Evolutionary conservation across 352 stramenopile species (phyloP).

Genomic region (Phytophthora gonapodyides): DNA sequence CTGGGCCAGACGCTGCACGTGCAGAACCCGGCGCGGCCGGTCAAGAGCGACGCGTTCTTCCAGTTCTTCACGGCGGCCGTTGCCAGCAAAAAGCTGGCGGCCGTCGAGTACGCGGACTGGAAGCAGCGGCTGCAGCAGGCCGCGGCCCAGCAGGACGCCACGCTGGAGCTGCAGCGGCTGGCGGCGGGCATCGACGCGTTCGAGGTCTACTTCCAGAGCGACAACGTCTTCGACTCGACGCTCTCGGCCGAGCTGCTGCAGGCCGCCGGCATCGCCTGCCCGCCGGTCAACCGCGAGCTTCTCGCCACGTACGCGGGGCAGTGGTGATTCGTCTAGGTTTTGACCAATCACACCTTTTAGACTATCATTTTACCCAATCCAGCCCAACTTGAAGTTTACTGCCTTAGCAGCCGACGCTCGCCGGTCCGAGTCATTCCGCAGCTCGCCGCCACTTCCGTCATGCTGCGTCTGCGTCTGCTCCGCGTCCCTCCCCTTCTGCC

Average conservation of each 20-base stretch:
- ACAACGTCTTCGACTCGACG: conserved; percentile 66
- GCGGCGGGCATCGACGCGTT: conserved; percentile 65
- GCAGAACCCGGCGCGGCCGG: conserved; percentile 55
- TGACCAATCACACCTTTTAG: conserved; percentile 5
- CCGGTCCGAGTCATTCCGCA: conserved; percentile 17
- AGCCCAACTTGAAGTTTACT: conserved; percentile 15
- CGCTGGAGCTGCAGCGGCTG: conserved; percentile 59
- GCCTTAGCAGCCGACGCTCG: not conserved
- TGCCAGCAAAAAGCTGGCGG: conserved; percentile 29
- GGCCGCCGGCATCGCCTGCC: conserved; percentile 45
- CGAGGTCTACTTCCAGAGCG: conserved; percentile 64
- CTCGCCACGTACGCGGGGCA: conserved; percentile 47
- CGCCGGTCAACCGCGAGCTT: conserved; percentile 43
- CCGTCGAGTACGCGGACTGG: conserved; percentile 47
- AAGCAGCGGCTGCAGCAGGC: conserved; percentile 38
- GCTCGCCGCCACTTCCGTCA: conserved; percentile 7
- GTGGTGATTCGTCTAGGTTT: conserved; percentile 39
- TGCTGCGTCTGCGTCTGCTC: conserved; percentile 28
- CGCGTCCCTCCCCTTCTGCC: conserved; percentile 8
- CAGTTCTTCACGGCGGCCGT: conserved; percentile 40
- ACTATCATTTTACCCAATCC: conserved; percentile 2
- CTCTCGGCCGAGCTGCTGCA: conserved; percentile 53
- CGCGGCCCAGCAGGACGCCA: conserved; percentile 29
- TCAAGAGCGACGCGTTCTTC: conserved; percentile 60
- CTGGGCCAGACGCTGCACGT: conserved; percentile 79